Percentiles rank a stretch among this genome's conserved stretches.
These are phyloP conservation scores for Paramarasmius palmivorus DNA, from an alignment of 1,284 basidiomycete species.

Conservation along the genomic window DNA sequence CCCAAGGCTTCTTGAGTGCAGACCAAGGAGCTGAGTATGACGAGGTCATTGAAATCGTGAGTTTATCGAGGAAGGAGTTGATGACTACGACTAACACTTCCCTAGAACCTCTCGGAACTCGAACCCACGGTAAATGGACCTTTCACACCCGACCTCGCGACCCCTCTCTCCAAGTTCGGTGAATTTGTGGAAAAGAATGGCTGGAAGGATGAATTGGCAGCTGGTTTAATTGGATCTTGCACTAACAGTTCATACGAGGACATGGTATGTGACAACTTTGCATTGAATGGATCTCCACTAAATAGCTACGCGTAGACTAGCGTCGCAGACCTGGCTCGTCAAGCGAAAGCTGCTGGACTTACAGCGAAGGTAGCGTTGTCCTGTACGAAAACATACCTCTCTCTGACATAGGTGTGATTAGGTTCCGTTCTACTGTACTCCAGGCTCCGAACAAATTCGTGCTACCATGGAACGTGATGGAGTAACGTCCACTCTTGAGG, in stretches of 20 bases:
- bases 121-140: conserved; percentile 98
- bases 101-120: conserved; percentile 85
- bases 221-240: conserved; percentile 94
- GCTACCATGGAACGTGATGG: conserved; percentile 97
- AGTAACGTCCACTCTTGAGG: conserved; percentile 78
- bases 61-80: no score
- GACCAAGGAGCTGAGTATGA: conserved; percentile 96
- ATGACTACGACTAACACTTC: no score
- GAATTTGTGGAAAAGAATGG: conserved; percentile 79
- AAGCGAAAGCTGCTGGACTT: conserved; percentile 85
- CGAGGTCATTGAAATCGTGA: conserved; percentile 90
- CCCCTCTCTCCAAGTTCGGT: conserved; percentile 92
- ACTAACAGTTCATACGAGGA: conserved; percentile 98
- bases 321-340: conserved; percentile 83
- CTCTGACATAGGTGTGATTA: conserved; percentile 20
- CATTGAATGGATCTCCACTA: background rate
- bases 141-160: conserved; percentile 96
- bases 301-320: conserved; percentile 10
- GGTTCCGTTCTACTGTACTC: conserved; percentile 96
- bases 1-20: conserved; percentile 76
- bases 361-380: conserved; percentile 61
- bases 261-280: conserved; percentile 57
- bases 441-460: conserved; percentile 96
- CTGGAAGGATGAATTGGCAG: conserved; percentile 92
- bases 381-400: conserved; percentile 2